phyloP scores from a whole-genome alignment of 2,329 filamentous ascomycete species.

The Nannizziopsis arthrosporioides region DNA sequence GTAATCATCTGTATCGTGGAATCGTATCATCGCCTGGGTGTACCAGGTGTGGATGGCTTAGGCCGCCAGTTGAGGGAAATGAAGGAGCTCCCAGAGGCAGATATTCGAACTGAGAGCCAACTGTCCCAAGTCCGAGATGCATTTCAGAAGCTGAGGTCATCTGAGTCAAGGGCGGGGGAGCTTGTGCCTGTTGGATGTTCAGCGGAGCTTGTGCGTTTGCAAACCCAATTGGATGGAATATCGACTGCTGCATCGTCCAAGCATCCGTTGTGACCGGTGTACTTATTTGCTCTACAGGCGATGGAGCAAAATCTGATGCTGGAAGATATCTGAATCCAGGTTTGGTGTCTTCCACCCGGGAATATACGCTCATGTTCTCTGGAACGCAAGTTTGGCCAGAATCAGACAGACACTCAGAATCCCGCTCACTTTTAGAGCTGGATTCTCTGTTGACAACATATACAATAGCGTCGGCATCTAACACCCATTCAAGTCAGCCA shows the following conservation, averaged over 20 bases:
- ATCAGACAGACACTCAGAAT: constrained; percentile 10
- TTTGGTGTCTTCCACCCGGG: neutral
- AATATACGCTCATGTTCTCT: neutral
- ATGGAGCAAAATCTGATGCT: constrained; percentile 2
- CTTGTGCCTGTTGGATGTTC: neutral
- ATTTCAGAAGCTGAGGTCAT: constrained; percentile 2
- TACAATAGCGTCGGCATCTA: constrained; percentile 27
- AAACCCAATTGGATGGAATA: constrained; percentile 5
- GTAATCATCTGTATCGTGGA: constrained; percentile 3
- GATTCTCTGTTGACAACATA: constrained; percentile 30
- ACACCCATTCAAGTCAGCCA: neutral
- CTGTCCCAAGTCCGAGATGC: neutral
- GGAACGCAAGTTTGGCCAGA: constrained; percentile 1
- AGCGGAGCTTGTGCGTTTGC: neutral
- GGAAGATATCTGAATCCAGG: constrained; percentile 3
- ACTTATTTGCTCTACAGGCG: constrained; percentile 3
- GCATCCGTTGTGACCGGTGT: constrained; percentile 2
- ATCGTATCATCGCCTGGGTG: neutral
- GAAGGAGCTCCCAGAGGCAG: constrained; percentile 4
- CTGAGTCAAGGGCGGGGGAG: neutral
- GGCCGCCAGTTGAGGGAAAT: neutral
- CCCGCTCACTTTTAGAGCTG: constrained; percentile 16
- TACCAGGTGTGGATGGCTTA: constrained; percentile 5
- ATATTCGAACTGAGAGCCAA: constrained; percentile 2
- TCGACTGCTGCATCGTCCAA: constrained; percentile 2